Evolutionary conservation across 1,284 basidiomycete genomes (phyloP), one percentile per base, ranked within the genome.

Genomic region (Xerocomus nothofagi): DNA sequence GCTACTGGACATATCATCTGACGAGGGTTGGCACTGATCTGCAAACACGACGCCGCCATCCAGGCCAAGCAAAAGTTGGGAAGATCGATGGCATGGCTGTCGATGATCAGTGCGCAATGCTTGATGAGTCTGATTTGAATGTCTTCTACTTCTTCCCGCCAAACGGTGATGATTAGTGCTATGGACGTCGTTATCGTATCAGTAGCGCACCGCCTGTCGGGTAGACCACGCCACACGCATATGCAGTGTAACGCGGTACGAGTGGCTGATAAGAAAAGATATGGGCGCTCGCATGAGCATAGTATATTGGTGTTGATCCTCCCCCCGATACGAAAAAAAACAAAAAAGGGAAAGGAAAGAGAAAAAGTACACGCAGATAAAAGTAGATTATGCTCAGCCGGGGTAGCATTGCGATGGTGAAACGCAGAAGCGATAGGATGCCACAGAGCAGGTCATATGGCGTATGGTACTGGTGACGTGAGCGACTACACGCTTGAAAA

Each of bases 1-100:
- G n/a, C n/a, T n/a, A 11, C 24, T 39, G 26, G 24, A 8, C 8
- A 17, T 20, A 39, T 39, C 17, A 37, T 37, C 27, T 2, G 27
- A 14, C 14, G 12, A n/a, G 10, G 26, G 17, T 15, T 15, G 17
- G n/a, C n/a, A n/a, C n/a, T 11, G 17, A 17, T 5, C 1, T 6
- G 3, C 18, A 6, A 8, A 4, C 18, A 8, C 17, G 26, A 6
- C 3, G 39, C 17, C 15, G 18, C 27, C 33, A 14, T 31, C 14
- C 43, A 29, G 15, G 12, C 26, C 10, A 15, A 23, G n/a, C 34
- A 14, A 31, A n/a, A 23, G 29, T 24, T 31, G 33, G 15, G 31
- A 47, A 56, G 44, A 14, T 56, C 44, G 47, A 34, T 40, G 39
- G 39, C 39, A 26, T n/a, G 39, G 36, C 10, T 20, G 47, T 50